Evolutionary conservation across 306 rosid species (phyloP).

Genomic region (Neltuma alba): DNA sequence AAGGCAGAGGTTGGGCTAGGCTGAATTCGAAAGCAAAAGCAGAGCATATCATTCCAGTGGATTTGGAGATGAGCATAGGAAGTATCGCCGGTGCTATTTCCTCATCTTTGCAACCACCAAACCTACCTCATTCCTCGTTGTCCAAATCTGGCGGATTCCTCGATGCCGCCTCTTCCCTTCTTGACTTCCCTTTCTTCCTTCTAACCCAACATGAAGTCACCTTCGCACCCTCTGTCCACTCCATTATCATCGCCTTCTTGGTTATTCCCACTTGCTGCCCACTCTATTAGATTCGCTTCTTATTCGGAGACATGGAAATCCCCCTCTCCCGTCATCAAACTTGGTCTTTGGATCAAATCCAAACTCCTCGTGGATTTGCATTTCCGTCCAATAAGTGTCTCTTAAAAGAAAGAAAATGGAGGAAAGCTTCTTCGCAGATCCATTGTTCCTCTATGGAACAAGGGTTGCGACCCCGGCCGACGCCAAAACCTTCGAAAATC

Average conservation of each 20-base stretch:
- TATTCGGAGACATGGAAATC: constrained; percentile 53
- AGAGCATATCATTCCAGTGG: neutral
- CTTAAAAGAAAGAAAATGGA: constrained; percentile 40
- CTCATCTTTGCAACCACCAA: neutral
- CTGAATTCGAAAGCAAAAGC: neutral
- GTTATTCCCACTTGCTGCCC: neutral
- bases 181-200: constrained; percentile 3
- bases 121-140: neutral
- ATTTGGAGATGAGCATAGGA: neutral
- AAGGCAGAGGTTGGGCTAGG: neutral
- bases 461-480: constrained; percentile 54
- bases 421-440: constrained; percentile 41
- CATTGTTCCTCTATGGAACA: constrained; percentile 58
- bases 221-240: neutral
- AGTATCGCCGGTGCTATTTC: neutral
- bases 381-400: constrained; percentile 30
- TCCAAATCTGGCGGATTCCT: constrained; percentile 4
- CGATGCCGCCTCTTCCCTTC: constrained; percentile 3
- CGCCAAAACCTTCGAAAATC: constrained; percentile 43
- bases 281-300: constrained; percentile 13
- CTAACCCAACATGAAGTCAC: constrained; percentile 25
- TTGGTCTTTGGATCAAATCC: constrained; percentile 36
- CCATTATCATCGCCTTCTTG: neutral
- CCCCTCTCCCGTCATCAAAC: constrained; percentile 54
- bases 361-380: constrained; percentile 31